Percentiles rank a stretch among this genome's conserved stretches.
Conservation (phyloP, 73 alveolate genomes). For the Paramecium tetraurelia region DNA sequence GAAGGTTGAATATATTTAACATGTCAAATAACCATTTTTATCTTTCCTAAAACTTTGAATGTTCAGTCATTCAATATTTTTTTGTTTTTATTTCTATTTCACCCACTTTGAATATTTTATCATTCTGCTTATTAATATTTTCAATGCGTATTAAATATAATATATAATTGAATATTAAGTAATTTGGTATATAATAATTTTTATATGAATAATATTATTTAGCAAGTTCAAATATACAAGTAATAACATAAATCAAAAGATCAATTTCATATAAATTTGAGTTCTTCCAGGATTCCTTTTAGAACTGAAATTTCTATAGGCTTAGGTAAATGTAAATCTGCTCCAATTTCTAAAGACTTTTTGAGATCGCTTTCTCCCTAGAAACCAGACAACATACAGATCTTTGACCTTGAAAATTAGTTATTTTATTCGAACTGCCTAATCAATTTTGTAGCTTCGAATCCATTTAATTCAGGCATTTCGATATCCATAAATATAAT, state of each 20-base stretch:
- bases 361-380: background rate
- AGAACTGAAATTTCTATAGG: background rate
- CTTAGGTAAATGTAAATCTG: background rate
- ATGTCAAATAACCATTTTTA: too few species aligned
- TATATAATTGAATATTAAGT: too few species aligned
- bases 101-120: too few species aligned
- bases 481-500: conserved; percentile 55
- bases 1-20: too few species aligned
- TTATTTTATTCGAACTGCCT: background rate
- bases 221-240: background rate
- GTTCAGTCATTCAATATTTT: too few species aligned
- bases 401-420: background rate
- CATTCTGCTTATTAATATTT: too few species aligned
- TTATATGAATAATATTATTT: too few species aligned
- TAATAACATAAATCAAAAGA: background rate
- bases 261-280: background rate
- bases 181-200: too few species aligned
- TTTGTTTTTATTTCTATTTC: too few species aligned
- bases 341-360: background rate
- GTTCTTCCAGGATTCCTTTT: background rate
- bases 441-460: conserved; percentile 38
- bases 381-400: background rate
- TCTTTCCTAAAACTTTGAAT: too few species aligned
- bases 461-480: conserved; percentile 61
- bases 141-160: too few species aligned